Conservation (phyloP, 805 yeast species). For the Zygoascus biomembranicola region DNA sequence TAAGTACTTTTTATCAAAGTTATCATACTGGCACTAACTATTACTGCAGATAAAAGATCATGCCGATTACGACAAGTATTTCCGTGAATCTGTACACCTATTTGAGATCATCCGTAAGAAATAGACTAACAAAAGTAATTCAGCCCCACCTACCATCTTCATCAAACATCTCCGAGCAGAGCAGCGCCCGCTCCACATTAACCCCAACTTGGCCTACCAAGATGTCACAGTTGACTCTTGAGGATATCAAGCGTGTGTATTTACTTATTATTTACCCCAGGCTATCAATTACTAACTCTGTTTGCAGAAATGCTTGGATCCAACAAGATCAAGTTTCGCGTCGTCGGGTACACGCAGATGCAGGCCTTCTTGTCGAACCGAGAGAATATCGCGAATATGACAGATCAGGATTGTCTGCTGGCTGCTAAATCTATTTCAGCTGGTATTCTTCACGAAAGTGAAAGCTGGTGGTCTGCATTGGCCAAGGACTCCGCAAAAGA, state of each 20-base stretch:
- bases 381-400: neutral
- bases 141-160: neutral
- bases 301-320: slow-evolving; percentile 3
- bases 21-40: slow-evolving; percentile 2
- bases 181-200: neutral
- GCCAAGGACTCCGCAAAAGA: neutral
- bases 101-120: slow-evolving; percentile 22
- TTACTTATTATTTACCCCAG: neutral
- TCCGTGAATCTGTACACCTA: slow-evolving; percentile 35
- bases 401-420: neutral
- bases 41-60: slow-evolving; percentile 21
- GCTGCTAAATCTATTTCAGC: neutral
- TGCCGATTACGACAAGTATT: slow-evolving; percentile 28
- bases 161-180: neutral
- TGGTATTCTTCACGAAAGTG: neutral
- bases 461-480: neutral
- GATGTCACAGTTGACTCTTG: neutral
- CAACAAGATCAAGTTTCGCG: neutral
- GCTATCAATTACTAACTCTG: neutral
- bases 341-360: slow-evolving; percentile 4
- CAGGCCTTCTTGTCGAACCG: slow-evolving; percentile 1
- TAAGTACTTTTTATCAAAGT: slow-evolving; percentile 16
- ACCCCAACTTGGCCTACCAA: neutral
- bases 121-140: neutral
- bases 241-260: neutral